A percentile compares a stretch with the other conserved stretches of the same genome.
phyloP scores from a whole-genome alignment of 371 early-diverging fungal species.

The Apophysomyces sp. region DNA sequence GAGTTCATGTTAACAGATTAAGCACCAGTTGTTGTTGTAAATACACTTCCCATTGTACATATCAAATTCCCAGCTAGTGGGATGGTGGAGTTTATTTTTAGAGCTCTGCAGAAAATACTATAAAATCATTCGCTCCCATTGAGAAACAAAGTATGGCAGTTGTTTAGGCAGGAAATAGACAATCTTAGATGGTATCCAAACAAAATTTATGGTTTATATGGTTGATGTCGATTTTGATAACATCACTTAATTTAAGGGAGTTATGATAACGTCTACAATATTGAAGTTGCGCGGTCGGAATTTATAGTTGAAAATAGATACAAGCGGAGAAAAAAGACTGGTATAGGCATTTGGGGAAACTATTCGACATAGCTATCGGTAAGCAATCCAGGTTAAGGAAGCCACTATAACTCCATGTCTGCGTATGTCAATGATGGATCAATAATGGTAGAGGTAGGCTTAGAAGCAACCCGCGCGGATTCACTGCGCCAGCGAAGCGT shows the following conservation, averaged over 20 bases:
- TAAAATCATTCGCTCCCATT: no score
- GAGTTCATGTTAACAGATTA: background rate
- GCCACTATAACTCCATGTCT: background rate
- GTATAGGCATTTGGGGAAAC: background rate
- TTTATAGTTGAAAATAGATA: background rate
- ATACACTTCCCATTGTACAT: background rate
- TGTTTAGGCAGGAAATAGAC: no score
- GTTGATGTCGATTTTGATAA: no score
- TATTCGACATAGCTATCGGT: background rate
- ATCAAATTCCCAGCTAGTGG: background rate
- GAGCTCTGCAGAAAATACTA: no score
- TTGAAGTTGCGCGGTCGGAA: background rate
- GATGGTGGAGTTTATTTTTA: no score
- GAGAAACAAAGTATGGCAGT: no score
- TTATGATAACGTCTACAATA: no score
- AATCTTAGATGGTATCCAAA: no score
- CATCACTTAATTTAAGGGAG: no score
- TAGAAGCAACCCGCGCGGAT: background rate
- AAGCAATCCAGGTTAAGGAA: background rate
- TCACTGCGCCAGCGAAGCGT: slow-evolving; percentile 5
- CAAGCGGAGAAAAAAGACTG: background rate
- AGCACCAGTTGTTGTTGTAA: background rate
- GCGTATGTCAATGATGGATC: background rate
- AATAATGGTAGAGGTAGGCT: background rate
- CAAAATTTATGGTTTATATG: no score